Conservation (phyloP, 2,329 filamentous ascomycete genomes). For the Colletotrichum theobromicola region DNA sequence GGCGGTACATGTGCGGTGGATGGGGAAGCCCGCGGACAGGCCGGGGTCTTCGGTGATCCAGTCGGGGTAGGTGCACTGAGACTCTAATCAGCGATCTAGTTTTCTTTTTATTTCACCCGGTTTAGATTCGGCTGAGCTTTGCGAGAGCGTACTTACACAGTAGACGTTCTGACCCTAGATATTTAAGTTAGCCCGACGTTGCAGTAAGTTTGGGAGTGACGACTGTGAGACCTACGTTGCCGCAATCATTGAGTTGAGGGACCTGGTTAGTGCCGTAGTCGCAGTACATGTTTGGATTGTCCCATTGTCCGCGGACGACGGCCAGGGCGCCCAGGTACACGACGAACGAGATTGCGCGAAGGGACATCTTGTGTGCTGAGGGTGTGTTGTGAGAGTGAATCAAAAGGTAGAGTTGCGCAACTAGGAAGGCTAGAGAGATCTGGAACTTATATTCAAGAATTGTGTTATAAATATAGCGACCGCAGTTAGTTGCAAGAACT, state of each 20-base stretch:
- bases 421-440: fast-evolving
- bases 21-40: not conserved
- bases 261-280: not conserved
- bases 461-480: not conserved
- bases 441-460: not conserved
- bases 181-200: not conserved
- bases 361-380: not conserved
- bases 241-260: not conserved
- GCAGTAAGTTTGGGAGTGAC: fast-evolving
- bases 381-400: not conserved
- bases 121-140: not conserved
- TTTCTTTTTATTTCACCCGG: not conserved
- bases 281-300: not conserved
- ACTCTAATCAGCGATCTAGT: not conserved
- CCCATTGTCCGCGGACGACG: not conserved
- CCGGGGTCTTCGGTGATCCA: not conserved
- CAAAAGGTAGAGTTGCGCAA: not conserved
- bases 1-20: not conserved
- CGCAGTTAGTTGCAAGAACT: not conserved
- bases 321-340: not conserved
- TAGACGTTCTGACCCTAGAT: not conserved
- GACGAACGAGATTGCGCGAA: not conserved
- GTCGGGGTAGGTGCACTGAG: not conserved
- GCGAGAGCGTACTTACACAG: not conserved
- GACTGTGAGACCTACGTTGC: not conserved